Evolutionary conservation across 805 yeast species (phyloP).

Genomic region (Lipomyces sp.): DNA sequence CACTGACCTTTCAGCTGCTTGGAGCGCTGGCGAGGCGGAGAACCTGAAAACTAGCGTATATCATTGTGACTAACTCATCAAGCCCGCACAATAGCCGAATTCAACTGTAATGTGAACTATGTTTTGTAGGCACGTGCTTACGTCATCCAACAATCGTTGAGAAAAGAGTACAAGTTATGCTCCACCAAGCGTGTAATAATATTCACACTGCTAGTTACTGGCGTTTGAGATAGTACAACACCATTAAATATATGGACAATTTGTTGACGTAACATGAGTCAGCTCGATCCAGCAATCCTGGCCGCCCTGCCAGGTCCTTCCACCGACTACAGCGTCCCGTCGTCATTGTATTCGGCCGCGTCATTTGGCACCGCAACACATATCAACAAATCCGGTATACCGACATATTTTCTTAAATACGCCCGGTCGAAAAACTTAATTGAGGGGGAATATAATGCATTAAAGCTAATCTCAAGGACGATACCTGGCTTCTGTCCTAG

Average conservation of each 20-base stretch:
- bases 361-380: constrained; percentile 22
- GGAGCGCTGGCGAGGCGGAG: too few species aligned
- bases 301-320: constrained; percentile 22
- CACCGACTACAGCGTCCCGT: constrained; percentile 11
- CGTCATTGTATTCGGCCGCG: constrained; percentile 6
- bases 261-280: not conserved
- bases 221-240: too few species aligned
- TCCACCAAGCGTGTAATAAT: too few species aligned
- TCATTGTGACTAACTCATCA: too few species aligned
- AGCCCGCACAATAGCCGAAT: too few species aligned
- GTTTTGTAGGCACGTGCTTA: too few species aligned
- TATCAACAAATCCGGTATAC: constrained; percentile 9
- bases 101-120: too few species aligned
- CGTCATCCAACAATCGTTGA: not conserved
- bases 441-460: constrained; percentile 21
- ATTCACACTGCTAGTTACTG: too few species aligned
- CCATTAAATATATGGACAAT: not conserved
- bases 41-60: too few species aligned
- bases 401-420: constrained; percentile 20
- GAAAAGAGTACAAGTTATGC: too few species aligned
- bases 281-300: constrained; percentile 23
- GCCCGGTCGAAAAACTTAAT: constrained; percentile 11
- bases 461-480: constrained; percentile 16
- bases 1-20: too few species aligned
- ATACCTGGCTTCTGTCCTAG: constrained; percentile 25